A percentile compares a stretch with the other conserved stretches of the same genome.
These are phyloP conservation scores for Exophiala bonariae DNA, from an alignment of 2,329 filamentous ascomycete species.

Conservation along the genomic window DNA sequence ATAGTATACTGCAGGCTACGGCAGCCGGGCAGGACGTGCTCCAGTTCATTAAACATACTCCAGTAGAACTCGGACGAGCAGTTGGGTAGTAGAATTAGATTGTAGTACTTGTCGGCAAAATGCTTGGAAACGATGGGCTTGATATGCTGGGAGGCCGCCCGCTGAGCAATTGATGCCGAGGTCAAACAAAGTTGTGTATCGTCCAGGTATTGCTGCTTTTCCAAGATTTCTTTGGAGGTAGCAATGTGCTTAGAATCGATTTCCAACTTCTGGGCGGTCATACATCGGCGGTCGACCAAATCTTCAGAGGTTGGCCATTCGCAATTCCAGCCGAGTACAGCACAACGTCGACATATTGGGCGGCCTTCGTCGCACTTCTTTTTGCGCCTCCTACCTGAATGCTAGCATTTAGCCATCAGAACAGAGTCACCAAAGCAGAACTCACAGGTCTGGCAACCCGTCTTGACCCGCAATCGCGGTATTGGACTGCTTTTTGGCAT, in stretches of 20 bases:
- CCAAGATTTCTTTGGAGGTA: not conserved
- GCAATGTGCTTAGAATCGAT: not conserved
- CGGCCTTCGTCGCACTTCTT: conserved; percentile 9
- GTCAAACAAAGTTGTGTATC: not conserved
- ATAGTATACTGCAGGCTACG: not conserved
- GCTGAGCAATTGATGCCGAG: not conserved
- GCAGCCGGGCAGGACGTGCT: not conserved
- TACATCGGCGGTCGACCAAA: not conserved
- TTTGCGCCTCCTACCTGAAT: not conserved
- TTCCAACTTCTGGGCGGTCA: not conserved
- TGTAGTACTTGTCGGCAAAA: conserved; percentile 7
- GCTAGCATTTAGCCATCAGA: not conserved
- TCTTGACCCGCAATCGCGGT: conserved; percentile 3
- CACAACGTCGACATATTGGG: conserved; percentile 2
- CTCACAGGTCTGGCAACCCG: conserved; percentile 8
- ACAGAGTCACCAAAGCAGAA: not conserved
- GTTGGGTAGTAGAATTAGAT: conserved; percentile 4
- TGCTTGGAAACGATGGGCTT: not conserved
- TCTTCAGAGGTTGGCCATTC: conserved; percentile 3
- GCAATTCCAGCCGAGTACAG: not conserved
- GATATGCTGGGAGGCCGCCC: not conserved
- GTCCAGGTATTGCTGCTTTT: not conserved
- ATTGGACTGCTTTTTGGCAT: not conserved
- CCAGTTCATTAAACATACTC: not conserved
- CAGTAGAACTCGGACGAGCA: conserved; percentile 4